Conservation (phyloP, 306 rosid genomes). For the Spatholobus suberectus region DNA sequence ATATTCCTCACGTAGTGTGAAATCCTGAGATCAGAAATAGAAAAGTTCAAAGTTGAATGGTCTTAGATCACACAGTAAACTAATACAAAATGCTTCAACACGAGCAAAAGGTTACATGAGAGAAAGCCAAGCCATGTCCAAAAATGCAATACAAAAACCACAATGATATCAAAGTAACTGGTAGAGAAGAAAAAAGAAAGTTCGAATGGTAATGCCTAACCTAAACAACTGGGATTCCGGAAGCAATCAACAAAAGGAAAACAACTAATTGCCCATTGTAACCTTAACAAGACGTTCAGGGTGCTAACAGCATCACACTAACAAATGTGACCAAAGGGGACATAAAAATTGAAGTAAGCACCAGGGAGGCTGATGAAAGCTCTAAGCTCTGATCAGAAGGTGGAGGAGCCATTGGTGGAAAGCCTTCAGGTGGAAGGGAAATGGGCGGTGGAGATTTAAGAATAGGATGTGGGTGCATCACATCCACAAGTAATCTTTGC, state of each 20-base stretch:
- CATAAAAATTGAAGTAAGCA: conserved; percentile 33
- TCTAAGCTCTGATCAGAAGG: conserved; percentile 44
- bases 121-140: conserved; percentile 1
- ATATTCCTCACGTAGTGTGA: background rate
- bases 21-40: background rate
- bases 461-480: conserved; percentile 57
- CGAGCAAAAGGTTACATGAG: background rate
- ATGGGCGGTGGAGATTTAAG: conserved; percentile 48
- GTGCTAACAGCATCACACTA: conserved; percentile 25
- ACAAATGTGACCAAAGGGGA: conserved; percentile 36
- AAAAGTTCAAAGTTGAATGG: background rate
- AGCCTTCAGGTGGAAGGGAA: conserved; percentile 50
- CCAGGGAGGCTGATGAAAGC: conserved; percentile 24
- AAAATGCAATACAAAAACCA: conserved; percentile 20
- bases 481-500: conserved; percentile 71
- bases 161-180: background rate
- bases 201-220: conserved; percentile 23
- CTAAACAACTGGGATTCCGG: conserved; percentile 27
- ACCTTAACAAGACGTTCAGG: conserved; percentile 20
- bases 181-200: background rate
- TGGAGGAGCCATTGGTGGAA: conserved; percentile 44
- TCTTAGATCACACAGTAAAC: background rate
- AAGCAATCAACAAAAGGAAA: conserved; percentile 30
- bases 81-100: conserved; percentile 14
- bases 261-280: background rate